These are phyloP conservation scores for Candida maesae DNA, from an alignment of 805 yeast species.

Conservation along the genomic window DNA sequence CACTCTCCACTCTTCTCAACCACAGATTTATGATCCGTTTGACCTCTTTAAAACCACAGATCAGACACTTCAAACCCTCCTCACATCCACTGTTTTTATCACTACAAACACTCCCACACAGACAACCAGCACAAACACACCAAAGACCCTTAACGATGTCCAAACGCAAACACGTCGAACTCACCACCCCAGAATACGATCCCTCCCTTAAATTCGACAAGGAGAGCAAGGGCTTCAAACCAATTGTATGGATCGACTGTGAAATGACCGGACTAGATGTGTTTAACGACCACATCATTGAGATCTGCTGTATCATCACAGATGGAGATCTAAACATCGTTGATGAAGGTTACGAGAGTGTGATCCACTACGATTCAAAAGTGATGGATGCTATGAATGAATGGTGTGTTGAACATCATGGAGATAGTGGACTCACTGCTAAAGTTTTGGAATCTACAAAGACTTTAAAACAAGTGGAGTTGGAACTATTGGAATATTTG, in stretches of 20 bases:
- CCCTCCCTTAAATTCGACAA: slow-evolving; percentile 10
- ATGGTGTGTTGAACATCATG: slow-evolving; percentile 88
- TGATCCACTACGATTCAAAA: slow-evolving; percentile 62
- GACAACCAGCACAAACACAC: background rate
- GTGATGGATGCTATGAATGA: slow-evolving; percentile 72
- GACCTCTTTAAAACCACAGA: background rate
- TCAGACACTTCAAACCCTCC: background rate
- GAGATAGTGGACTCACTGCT: slow-evolving; percentile 67
- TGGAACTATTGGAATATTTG: slow-evolving; percentile 61
- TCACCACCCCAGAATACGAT: slow-evolving; percentile 21
- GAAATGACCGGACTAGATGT: slow-evolving; percentile 96
- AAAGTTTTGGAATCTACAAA: slow-evolving; percentile 55
- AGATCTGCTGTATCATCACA: slow-evolving; percentile 86
- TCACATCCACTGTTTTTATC: no score
- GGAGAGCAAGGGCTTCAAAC: slow-evolving; percentile 26
- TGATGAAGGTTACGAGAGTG: slow-evolving; percentile 80
- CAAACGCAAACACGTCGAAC: slow-evolving; percentile 11
- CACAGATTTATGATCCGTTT: slow-evolving; percentile 1
- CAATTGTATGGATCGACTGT: slow-evolving; percentile 93
- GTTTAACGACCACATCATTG: slow-evolving; percentile 79
- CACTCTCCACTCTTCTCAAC: no score
- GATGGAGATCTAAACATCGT: slow-evolving; percentile 73
- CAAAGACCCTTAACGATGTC: slow-evolving; percentile 4
- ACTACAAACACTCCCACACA: background rate
- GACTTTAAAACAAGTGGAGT: slow-evolving; percentile 58